phyloP scores from a whole-genome alignment of 352 stramenopile genomes.

The Globisporangium apiculatum region DNA sequence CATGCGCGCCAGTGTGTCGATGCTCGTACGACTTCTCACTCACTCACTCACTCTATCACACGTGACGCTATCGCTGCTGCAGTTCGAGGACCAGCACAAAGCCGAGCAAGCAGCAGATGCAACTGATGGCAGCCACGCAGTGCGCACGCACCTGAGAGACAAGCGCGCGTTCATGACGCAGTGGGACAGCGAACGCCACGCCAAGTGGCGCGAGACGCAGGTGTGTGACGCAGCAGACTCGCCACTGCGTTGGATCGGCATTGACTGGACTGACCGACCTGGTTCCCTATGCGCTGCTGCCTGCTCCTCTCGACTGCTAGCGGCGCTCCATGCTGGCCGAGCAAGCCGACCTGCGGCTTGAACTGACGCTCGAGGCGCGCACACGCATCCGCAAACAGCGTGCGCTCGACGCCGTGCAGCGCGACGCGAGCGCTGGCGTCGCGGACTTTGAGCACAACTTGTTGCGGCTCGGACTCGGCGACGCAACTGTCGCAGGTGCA shows the following conservation, averaged over 20 bases:
- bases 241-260: too few relatives aligned
- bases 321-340: constrained; percentile 29
- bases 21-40: not conserved
- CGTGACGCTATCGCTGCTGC: not conserved
- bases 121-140: constrained; percentile 16
- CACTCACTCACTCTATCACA: too few relatives aligned
- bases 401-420: constrained; percentile 21
- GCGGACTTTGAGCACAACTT: constrained; percentile 61
- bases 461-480: constrained; percentile 39
- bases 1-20: not conserved
- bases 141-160: constrained; percentile 45
- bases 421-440: constrained; percentile 38
- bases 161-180: constrained; percentile 52
- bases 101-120: constrained; percentile 15
- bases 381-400: constrained; percentile 22
- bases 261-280: too few relatives aligned
- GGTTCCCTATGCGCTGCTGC: too few relatives aligned
- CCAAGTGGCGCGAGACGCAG: constrained; percentile 53
- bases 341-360: constrained; percentile 44
- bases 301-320: constrained; percentile 6
- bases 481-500: constrained; percentile 11
- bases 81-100: constrained; percentile 13
- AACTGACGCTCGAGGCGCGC: constrained; percentile 48
- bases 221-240: constrained; percentile 9
- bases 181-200: constrained; percentile 47